These are phyloP conservation scores for Leishmania major DNA, from an alignment of 208 protist genomes.

Conservation along the genomic window DNA sequence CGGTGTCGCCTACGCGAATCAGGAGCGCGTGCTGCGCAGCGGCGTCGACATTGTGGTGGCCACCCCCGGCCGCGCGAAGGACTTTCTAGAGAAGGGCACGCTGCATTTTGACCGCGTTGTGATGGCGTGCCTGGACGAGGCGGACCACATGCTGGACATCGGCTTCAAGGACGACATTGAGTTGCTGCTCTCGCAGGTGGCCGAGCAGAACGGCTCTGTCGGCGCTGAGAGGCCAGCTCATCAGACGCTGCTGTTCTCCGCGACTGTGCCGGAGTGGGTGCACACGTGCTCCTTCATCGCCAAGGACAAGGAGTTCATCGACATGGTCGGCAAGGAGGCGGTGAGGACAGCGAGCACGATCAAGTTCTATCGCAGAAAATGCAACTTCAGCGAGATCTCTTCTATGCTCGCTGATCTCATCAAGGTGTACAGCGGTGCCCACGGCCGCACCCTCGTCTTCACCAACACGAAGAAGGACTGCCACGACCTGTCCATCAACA, in stretches of 20 bases:
- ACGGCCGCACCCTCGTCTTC: constrained; percentile 92
- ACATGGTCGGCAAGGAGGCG: constrained; percentile 94
- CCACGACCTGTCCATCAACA: constrained; percentile 91
- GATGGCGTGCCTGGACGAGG: constrained; percentile 98
- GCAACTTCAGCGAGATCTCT: constrained; percentile 89
- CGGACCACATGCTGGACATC: constrained; percentile 98
- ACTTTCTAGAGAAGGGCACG: constrained; percentile 98
- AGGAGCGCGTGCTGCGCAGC: constrained; percentile 92
- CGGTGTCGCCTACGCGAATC: constrained; percentile 92
- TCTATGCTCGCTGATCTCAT: constrained; percentile 92
- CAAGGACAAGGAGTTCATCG: constrained; percentile 92
- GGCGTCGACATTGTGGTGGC: constrained; percentile 99
- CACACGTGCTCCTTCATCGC: constrained; percentile 80
- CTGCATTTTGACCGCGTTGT: constrained; percentile 89
- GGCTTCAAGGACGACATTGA: constrained; percentile 98
- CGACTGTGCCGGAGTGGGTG: constrained; percentile 94
- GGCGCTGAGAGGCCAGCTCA: constrained; percentile 64
- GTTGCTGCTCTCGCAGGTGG: constrained; percentile 93
- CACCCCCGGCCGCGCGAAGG: constrained; percentile 98
- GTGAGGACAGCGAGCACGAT: constrained; percentile 95
- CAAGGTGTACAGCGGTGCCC: constrained; percentile 88
- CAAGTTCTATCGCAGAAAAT: constrained; percentile 88
- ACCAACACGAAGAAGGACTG: constrained; percentile 94
- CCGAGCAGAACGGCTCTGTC: constrained; percentile 91
- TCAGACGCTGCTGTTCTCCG: constrained; percentile 95